Base-by-base conservation (phyloP, 2,329 filamentous ascomycete genomes). In the Phyllosticta citribraziliensis region DNA sequence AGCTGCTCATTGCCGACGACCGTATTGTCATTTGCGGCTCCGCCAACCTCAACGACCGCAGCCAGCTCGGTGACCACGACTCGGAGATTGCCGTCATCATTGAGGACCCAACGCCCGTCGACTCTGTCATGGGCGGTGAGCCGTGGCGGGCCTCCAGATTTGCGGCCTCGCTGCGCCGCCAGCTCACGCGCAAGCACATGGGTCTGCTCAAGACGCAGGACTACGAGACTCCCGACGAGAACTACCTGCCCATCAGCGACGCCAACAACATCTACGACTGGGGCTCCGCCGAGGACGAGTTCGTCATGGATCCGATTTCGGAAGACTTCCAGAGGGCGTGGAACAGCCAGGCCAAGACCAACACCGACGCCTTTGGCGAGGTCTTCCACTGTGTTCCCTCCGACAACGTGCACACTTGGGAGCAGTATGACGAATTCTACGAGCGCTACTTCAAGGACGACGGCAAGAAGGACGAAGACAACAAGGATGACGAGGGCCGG, bases 111-210 rank as follows among this genome's bases (percentile, higher is more conserved):
- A 83, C 86, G 1, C 78, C 85, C 1, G 78, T 96, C 17, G 82
- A 88, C 14, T 87, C 85, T 19, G 76, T 74, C 63, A 95, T 96
- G 89, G 82, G 87, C 64, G 89, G 89, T 2, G 77, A 80, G 22
- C 84, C 84, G 0, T 96, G 82, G 77, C 81, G 79, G 33, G 93
- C 89, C 8, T 86, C 86, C 9, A 82, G 83, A 61, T 92, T 93
- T 69, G 91, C 91, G 1, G 79, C 89, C 5, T 89, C 87, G 1
- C 85, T 97, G 11, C 88, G 93, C 22, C 84, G 92, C 40, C 85
- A 91, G 71, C 84, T 97, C 64, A 96, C 90, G 84, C 85, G 92
- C 66, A 95, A 97, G 77, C 93, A 97, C 71, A 82, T 97, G 1
- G 93, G 93, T 52, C 81, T 96, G 9, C 79, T 96, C 10, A 86